These are phyloP conservation scores for Crucihimalaya himalaica DNA, from an alignment of 345 rosid species.

Conservation along the genomic window DNA sequence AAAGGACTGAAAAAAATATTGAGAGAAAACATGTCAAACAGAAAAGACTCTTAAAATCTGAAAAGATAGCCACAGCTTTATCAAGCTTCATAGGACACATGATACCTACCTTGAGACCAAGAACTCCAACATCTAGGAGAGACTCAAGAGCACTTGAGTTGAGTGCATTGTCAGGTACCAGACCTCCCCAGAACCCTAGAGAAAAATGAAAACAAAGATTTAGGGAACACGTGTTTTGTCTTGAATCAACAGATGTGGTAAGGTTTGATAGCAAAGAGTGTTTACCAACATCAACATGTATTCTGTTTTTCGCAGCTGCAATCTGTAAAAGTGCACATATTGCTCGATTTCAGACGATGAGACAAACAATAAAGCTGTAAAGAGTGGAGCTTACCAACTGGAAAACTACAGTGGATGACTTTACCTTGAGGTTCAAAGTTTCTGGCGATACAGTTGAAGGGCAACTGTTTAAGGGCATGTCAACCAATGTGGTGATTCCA, in stretches of 20 bases:
- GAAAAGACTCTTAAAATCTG: neutral
- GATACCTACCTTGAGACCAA: conserved; percentile 82
- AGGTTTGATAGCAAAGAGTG: conserved; percentile 32
- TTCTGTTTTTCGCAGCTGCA: conserved; percentile 73
- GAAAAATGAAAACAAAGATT: neutral
- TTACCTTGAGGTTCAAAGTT: conserved; percentile 81
- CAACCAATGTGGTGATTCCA: conserved; percentile 83
- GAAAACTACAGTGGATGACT: neutral
- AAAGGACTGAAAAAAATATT: conserved; percentile 65
- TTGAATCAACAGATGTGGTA: conserved; percentile 26
- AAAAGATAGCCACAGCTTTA: neutral
- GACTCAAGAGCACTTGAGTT: conserved; percentile 66
- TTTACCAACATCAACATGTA: conserved; percentile 88
- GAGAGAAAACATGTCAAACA: conserved; percentile 27
- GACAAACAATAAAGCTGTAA: conserved; percentile 1
- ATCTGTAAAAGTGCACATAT: conserved; percentile 43
- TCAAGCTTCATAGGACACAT: neutral
- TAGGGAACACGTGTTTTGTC: neutral
- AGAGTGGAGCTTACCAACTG: neutral
- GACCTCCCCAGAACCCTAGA: conserved; percentile 98
- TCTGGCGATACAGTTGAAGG: conserved; percentile 86
- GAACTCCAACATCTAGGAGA: conserved; percentile 81
- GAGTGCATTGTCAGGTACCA: conserved; percentile 91
- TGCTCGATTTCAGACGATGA: conserved; percentile 13
- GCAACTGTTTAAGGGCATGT: conserved; percentile 85